Evolutionary conservation across 2,329 filamentous ascomycete genomes (phyloP).

Genomic region (Sporothrix euskadiensis): DNA sequence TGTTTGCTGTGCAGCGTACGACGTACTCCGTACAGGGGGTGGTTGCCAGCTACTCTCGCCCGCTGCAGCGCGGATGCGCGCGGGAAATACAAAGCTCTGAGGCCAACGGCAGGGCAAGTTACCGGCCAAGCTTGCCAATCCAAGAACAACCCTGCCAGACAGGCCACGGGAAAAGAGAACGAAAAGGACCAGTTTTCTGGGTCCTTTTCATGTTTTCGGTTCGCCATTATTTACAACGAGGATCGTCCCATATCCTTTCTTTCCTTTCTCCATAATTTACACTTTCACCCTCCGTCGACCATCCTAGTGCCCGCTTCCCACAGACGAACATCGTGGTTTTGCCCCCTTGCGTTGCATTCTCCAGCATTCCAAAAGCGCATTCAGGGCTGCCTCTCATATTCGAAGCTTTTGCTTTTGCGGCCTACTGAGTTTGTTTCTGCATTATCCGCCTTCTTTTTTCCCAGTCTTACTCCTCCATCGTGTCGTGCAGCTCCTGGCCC

Average conservation of each 20-base stretch:
- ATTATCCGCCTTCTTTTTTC: neutral
- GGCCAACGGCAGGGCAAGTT: neutral
- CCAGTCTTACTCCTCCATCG: neutral
- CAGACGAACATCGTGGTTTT: neutral
- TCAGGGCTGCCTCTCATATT: neutral
- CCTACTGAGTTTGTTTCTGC: neutral
- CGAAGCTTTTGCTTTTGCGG: neutral
- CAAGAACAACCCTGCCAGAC: neutral
- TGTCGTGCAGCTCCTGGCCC: neutral
- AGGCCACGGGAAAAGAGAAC: neutral
- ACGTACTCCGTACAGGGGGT: neutral
- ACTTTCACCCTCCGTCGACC: neutral
- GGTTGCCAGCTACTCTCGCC: neutral
- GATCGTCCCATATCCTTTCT: constrained; percentile 4
- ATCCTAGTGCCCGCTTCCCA: constrained; percentile 9
- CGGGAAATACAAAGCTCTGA: neutral
- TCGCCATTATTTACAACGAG: constrained; percentile 15
- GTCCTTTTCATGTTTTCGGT: neutral
- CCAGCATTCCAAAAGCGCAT: neutral
- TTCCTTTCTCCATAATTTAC: neutral
- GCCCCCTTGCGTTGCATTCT: neutral
- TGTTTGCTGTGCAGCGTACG: neutral
- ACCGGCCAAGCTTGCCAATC: neutral
- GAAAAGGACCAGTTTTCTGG: neutral
- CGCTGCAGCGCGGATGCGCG: neutral